phyloP scores from a whole-genome alignment of 352 stramenopile genomes.

The Globisporangium paroecandrum region DNA sequence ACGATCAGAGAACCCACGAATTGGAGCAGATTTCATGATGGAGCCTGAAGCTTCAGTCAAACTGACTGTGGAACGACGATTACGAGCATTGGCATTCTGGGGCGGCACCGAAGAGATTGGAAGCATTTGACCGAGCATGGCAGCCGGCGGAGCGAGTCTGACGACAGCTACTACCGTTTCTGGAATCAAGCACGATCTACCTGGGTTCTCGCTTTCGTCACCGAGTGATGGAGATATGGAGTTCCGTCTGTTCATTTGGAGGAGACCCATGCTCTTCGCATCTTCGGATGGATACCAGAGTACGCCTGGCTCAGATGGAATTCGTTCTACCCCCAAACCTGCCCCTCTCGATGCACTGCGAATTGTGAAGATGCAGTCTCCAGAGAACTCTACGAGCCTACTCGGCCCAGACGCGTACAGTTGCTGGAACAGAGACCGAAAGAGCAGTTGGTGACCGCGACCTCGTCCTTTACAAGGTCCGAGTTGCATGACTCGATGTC shows the following conservation, averaged over 20 bases:
- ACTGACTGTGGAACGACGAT: not conserved
- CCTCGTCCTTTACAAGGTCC: not conserved
- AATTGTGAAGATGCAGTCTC: not conserved
- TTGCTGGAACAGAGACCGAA: not conserved
- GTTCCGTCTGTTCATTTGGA: not conserved
- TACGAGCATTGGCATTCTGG: not conserved
- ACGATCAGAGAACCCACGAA: not conserved
- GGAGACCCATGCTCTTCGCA: constrained; percentile 15
- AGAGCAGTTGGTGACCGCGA: not conserved
- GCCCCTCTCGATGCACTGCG: not conserved
- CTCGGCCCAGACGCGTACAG: not conserved
- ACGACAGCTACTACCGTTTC: not conserved
- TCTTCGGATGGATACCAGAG: constrained; percentile 13
- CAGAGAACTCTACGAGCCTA: not conserved
- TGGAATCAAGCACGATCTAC: not conserved
- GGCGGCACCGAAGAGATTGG: not conserved
- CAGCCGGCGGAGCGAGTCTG: not conserved
- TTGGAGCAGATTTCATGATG: not conserved
- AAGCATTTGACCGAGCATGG: not conserved
- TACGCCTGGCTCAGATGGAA: not conserved
- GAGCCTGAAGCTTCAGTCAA: not conserved
- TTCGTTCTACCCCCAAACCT: not conserved
- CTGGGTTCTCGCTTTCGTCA: not conserved
- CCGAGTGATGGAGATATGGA: not conserved
- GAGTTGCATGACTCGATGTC: constrained; percentile 26